Conservation (phyloP, 2,329 filamentous ascomycete genomes). For the Claviceps africana region DNA sequence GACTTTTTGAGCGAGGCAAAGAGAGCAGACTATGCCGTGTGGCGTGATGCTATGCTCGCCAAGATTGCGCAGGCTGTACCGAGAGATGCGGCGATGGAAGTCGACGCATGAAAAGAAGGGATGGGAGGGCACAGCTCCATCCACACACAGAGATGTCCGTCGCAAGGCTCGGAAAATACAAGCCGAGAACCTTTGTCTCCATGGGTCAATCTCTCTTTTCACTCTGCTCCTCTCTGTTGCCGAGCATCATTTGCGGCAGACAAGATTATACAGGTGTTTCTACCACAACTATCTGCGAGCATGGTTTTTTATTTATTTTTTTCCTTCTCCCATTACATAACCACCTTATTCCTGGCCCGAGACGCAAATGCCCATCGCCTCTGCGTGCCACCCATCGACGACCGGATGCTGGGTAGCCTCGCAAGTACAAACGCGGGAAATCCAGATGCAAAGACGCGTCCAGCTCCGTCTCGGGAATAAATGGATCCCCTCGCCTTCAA, state of each 20-base stretch:
- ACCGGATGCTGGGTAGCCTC: no score
- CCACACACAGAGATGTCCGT: not conserved
- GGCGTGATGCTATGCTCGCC: constrained; percentile 47
- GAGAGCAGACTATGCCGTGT: constrained; percentile 44
- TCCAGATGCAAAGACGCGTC: no score
- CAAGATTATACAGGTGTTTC: not conserved
- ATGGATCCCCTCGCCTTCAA: no score
- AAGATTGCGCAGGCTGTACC: constrained; percentile 34
- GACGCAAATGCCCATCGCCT: no score
- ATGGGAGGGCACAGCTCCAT: no score
- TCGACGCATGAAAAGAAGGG: constrained; percentile 14
- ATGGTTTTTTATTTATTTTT: not conserved
- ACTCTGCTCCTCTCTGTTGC: not conserved
- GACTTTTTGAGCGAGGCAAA: constrained; percentile 56
- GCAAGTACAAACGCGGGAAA: no score
- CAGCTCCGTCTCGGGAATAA: no score
- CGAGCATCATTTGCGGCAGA: not conserved
- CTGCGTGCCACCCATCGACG: no score
- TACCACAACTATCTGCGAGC: not conserved
- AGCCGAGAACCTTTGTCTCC: not conserved
- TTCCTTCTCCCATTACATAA: no score
- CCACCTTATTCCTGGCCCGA: no score
- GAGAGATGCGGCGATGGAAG: constrained; percentile 19
- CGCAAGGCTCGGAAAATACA: not conserved
- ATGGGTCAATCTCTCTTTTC: not conserved